Percentiles rank a stretch among this genome's conserved stretches.
These are phyloP conservation scores for Hepatocystis sp. DNA, from an alignment of 169 alveolate species.

Conservation along the genomic window DNA sequence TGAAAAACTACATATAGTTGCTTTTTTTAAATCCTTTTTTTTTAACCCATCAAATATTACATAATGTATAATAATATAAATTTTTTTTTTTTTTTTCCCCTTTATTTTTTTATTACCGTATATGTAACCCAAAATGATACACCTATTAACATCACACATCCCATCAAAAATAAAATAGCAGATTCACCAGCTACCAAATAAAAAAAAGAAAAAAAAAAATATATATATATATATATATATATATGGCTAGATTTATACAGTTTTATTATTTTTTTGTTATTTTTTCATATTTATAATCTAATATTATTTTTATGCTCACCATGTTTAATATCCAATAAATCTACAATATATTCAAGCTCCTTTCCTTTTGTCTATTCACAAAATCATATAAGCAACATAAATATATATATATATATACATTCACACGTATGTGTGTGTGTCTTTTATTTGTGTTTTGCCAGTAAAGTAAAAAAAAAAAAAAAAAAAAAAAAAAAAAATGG, in stretches of 20 bases:
- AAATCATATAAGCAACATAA: conserved; percentile 6
- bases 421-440: background rate
- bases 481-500: background rate
- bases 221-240: too few species aligned
- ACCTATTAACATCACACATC: conserved; percentile 49
- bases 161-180: conserved; percentile 57
- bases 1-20: too few species aligned
- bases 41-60: too few species aligned
- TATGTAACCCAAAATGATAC: conserved; percentile 71
- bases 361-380: conserved; percentile 65
- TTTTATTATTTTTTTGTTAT: conserved; percentile 1
- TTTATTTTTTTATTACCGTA: conserved; percentile 28
- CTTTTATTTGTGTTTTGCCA: too few species aligned
- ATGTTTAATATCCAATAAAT: conserved; percentile 39
- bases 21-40: too few species aligned
- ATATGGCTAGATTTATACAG: too few species aligned
- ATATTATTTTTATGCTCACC: conserved; percentile 13
- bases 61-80: too few species aligned
- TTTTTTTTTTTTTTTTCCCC: background rate
- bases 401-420: conserved; percentile 1
- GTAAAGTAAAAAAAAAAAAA: too few species aligned
- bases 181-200: conserved; percentile 58
- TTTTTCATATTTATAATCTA: background rate
- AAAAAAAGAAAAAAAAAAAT: background rate
- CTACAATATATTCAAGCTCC: conserved; percentile 54